These are phyloP conservation scores for Quercus lobata DNA, from an alignment of 331 rosid genomes.

Conservation along the genomic window DNA sequence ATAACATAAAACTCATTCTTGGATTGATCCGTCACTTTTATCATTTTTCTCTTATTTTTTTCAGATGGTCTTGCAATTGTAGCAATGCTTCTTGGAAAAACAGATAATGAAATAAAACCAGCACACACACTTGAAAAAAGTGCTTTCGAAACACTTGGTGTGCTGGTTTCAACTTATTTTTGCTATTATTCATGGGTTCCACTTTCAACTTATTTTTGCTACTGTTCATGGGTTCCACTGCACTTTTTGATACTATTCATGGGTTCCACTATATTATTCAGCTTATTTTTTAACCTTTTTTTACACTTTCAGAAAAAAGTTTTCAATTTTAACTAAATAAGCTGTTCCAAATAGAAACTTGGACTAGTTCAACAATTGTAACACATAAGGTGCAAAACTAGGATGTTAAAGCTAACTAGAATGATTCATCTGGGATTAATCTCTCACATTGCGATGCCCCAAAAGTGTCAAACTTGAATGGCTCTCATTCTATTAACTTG, in stretches of 20 bases:
- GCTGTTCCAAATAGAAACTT: too few relatives aligned
- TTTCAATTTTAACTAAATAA: too few relatives aligned
- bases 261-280: too few relatives aligned
- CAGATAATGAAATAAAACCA: constrained; percentile 38
- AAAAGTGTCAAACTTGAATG: not conserved
- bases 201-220: too few relatives aligned
- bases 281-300: too few relatives aligned
- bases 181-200: fast-evolving
- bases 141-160: not conserved
- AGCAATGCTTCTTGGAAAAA: constrained; percentile 31
- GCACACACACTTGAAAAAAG: constrained; percentile 26
- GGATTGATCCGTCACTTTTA: too few relatives aligned
- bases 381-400: not conserved
- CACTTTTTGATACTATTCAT: too few relatives aligned
- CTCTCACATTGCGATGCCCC: not conserved
- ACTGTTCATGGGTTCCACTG: fast-evolving
- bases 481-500: not conserved
- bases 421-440: not conserved
- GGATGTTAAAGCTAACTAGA: not conserved
- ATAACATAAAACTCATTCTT: too few relatives aligned
- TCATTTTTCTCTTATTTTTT: not conserved
- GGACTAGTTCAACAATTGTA: not conserved
- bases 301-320: too few relatives aligned
- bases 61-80: constrained; percentile 36
- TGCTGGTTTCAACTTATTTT: too few relatives aligned